phyloP scores from a whole-genome alignment of 2,329 filamentous ascomycete genomes.

The Beauveria sp. region DNA sequence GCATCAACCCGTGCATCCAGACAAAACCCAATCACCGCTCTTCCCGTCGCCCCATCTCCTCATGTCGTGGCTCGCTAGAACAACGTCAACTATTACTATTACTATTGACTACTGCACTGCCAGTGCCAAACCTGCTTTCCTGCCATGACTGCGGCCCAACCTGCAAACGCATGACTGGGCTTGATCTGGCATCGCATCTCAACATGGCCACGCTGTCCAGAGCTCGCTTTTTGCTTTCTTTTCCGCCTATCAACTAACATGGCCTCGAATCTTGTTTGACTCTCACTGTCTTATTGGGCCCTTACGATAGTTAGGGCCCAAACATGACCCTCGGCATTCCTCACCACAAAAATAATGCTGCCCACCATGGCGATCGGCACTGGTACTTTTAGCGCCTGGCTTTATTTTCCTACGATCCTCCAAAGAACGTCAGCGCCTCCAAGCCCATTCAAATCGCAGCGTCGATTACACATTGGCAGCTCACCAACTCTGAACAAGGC shows the following conservation, averaged over 20 bases:
- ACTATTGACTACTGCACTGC: neutral
- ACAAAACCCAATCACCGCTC: neutral
- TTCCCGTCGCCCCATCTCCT: neutral
- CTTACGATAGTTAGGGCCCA: neutral
- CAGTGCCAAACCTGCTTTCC: neutral
- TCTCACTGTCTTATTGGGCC: neutral
- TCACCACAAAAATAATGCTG: neutral
- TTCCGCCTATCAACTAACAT: neutral
- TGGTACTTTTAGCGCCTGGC: neutral
- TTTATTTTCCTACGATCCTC: neutral
- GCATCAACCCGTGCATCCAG: neutral
- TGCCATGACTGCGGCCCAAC: neutral
- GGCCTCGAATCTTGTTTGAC: neutral
- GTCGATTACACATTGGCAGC: no score
- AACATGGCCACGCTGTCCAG: neutral
- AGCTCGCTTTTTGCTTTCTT: neutral
- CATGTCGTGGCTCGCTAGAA: neutral
- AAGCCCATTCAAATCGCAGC: no score
- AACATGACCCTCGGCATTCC: neutral
- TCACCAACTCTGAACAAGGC: no score
- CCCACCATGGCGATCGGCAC: neutral
- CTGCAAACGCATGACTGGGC: neutral
- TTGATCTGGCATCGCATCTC: conserved; percentile 1
- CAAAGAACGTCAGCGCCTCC: no score
- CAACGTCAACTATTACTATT: neutral